Conservation (phyloP, 2,329 filamentous ascomycete species). For the Alternaria sp. region DNA sequence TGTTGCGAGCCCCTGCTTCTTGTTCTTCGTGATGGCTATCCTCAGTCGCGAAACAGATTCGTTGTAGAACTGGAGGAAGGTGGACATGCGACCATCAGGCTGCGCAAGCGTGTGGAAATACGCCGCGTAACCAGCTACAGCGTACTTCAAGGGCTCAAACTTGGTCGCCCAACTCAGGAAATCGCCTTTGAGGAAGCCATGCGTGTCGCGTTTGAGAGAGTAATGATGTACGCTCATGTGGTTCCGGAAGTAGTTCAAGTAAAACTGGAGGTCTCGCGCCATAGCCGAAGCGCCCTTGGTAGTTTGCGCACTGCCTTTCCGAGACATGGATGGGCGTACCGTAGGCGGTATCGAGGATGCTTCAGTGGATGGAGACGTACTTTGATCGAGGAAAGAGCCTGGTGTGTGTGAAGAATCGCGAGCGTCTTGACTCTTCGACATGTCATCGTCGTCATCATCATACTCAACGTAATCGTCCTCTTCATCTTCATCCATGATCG, state of each 20-base stretch:
- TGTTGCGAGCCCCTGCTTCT: conserved; percentile 76
- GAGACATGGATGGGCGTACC: conserved; percentile 43
- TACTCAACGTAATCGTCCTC: conserved; percentile 51
- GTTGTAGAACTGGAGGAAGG: conserved; percentile 91
- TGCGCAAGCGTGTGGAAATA: conserved; percentile 82
- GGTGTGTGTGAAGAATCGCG: conserved; percentile 52
- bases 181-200: conserved; percentile 76
- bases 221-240: conserved; percentile 86
- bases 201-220: conserved; percentile 74
- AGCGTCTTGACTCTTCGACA: conserved; percentile 33
- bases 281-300: conserved; percentile 48
- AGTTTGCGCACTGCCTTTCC: conserved; percentile 45
- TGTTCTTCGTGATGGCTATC: conserved; percentile 72
- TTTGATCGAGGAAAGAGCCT: conserved; percentile 55
- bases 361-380: conserved; percentile 63
- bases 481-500: conserved; percentile 59
- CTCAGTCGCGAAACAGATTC: conserved; percentile 82
- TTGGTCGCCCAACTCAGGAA: conserved; percentile 77
- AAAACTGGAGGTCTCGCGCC: conserved; percentile 76
- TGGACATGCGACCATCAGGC: conserved; percentile 75
- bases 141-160: conserved; percentile 85
- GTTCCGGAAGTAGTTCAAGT: conserved; percentile 79
- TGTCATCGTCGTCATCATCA: conserved; percentile 33
- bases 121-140: conserved; percentile 85
- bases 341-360: conserved; percentile 48